Evolutionary conservation across 257 asterid species (phyloP).

Genomic region (Voacanga thouarsii): DNA sequence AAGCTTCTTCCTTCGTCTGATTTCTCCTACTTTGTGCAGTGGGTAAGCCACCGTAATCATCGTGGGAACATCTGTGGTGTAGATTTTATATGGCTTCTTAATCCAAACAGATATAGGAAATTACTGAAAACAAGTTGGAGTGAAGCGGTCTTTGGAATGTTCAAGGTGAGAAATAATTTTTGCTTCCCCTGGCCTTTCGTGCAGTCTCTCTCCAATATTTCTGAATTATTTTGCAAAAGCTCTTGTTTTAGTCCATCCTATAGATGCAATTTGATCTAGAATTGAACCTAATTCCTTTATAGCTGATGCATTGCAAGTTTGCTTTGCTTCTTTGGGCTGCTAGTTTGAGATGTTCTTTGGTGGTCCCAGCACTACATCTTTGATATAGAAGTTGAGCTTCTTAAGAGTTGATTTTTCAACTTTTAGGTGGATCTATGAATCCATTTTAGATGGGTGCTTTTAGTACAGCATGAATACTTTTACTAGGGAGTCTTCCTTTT

Average conservation of each 20-base stretch:
- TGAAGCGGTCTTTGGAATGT: constrained; percentile 92
- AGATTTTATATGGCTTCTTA: constrained; percentile 98
- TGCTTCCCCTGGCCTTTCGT: not conserved
- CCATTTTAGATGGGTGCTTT: not conserved
- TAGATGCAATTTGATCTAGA: not conserved
- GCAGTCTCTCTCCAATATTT: not conserved
- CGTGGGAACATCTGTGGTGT: constrained; percentile 98
- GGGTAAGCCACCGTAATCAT: constrained; percentile 99
- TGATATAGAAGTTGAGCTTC: not conserved
- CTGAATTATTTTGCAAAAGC: not conserved
- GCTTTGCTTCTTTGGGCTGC: not conserved
- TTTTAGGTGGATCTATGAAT: not conserved
- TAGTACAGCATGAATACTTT: not conserved
- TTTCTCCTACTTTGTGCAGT: constrained; percentile 41
- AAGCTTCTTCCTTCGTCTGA: constrained; percentile 24
- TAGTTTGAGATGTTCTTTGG: not conserved
- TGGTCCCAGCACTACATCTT: not conserved
- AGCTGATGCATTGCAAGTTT: not conserved
- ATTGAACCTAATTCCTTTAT: not conserved
- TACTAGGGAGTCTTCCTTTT: not conserved
- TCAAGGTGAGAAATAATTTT: constrained; percentile 53
- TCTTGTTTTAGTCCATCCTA: not conserved
- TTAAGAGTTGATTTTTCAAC: not conserved
- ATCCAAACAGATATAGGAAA: constrained; percentile 82
- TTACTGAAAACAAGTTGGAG: constrained; percentile 94